Conservation (phyloP, 1,284 basidiomycete species). For the Cryptococcus jaspeensis region DNA sequence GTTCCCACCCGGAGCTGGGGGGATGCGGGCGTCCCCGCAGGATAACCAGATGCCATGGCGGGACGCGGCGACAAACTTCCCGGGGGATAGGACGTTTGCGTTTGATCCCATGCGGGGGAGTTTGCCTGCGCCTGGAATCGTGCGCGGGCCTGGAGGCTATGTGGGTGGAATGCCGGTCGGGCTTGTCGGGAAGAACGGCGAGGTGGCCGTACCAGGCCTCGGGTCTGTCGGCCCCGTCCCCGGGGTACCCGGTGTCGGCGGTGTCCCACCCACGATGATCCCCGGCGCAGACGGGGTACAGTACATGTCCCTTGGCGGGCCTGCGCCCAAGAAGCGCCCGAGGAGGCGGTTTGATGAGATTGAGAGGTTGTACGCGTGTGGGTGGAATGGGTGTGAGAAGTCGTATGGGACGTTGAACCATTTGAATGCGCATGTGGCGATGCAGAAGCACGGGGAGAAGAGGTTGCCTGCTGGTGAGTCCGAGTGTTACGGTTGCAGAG, state of each 20-base stretch:
- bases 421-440: slow-evolving; percentile 58
- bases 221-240: background rate
- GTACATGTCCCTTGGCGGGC: slow-evolving; percentile 24
- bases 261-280: background rate
- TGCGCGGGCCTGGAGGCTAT: too few relatives aligned
- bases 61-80: slow-evolving; percentile 4
- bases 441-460: slow-evolving; percentile 60
- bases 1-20: slow-evolving; percentile 4
- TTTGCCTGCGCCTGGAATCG: too few relatives aligned
- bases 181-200: too few relatives aligned
- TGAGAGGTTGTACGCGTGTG: slow-evolving; percentile 57
- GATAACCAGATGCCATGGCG: slow-evolving; percentile 22
- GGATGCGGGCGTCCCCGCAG: slow-evolving; percentile 4
- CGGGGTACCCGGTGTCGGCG: background rate
- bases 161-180: too few relatives aligned
- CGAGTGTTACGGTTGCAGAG: too few relatives aligned
- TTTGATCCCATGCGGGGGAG: background rate
- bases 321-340: slow-evolving; percentile 46
- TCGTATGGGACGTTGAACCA: slow-evolving; percentile 58
- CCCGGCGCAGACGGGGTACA: slow-evolving; percentile 11
- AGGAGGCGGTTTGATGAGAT: slow-evolving; percentile 57
- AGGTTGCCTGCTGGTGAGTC: slow-evolving; percentile 55
- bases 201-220: background rate
- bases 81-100: background rate
- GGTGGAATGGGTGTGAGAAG: slow-evolving; percentile 58